Evolutionary conservation across 306 rosid species (phyloP).

Genomic region (Gastrolobium bilobum): DNA sequence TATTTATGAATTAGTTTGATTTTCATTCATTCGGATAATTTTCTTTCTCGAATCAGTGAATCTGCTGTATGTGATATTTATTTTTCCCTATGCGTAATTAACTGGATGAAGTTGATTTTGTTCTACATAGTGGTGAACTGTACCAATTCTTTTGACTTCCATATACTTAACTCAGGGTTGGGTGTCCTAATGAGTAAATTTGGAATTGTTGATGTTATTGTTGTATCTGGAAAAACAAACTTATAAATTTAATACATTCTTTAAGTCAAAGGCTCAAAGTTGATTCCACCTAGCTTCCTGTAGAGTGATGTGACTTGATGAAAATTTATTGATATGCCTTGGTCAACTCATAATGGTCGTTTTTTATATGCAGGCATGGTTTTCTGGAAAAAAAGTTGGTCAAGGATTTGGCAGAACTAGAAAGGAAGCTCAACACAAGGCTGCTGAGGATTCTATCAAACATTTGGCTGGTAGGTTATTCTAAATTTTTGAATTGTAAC

Average conservation of each 20-base stretch:
- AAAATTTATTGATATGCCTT: conserved; percentile 42
- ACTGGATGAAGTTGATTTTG: conserved; percentile 27
- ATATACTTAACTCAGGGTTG: conserved; percentile 4
- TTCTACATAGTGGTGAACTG: conserved; percentile 1
- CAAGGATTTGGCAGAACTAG: conserved; percentile 89
- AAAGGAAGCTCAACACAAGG: conserved; percentile 87
- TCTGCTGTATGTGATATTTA: conserved; percentile 15
- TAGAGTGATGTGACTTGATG: conserved; percentile 27
- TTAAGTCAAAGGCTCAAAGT: conserved; percentile 35
- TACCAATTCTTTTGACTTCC: conserved; percentile 23
- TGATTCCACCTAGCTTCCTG: conserved; percentile 40
- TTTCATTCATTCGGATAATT: neutral
- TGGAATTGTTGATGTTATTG: conserved; percentile 23
- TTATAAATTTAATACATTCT: conserved; percentile 11
- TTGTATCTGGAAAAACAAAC: conserved; percentile 34
- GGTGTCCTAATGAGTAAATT: conserved; percentile 10
- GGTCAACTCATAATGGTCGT: conserved; percentile 39
- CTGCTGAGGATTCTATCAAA: conserved; percentile 88
- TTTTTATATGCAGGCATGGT: conserved; percentile 76
- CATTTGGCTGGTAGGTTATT: conserved; percentile 81
- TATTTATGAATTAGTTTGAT: conserved; percentile 14
- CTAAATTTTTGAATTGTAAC: conserved; percentile 20
- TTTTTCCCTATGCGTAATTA: neutral
- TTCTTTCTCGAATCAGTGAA: neutral
- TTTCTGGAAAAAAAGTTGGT: conserved; percentile 89